Percentiles rank a stretch among this genome's conserved stretches.
phyloP scores from a whole-genome alignment of 2,329 filamentous ascomycete species.

The Paecilomyces variotii region DNA sequence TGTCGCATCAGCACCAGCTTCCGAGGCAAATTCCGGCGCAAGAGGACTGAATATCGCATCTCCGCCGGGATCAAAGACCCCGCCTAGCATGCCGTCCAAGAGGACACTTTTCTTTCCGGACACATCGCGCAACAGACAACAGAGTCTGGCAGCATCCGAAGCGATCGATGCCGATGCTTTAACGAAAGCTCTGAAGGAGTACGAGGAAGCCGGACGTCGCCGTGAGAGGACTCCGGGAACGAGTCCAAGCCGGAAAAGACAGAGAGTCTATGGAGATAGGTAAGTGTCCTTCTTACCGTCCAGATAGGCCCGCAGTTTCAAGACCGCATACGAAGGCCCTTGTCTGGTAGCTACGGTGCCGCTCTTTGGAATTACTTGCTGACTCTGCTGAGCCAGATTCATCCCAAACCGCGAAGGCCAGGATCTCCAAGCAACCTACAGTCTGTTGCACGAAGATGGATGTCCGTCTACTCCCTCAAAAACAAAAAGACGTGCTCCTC shows the following conservation, averaged over 20 bases:
- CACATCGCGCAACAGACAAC: slow-evolving; percentile 16
- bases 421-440: slow-evolving; percentile 89
- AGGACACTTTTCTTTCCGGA: slow-evolving; percentile 36
- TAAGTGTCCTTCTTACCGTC: slow-evolving; percentile 27
- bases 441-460: slow-evolving; percentile 80
- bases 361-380: background rate
- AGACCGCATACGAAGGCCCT: background rate
- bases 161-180: slow-evolving; percentile 53
- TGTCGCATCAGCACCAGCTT: slow-evolving; percentile 1
- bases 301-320: background rate
- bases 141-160: slow-evolving; percentile 35
- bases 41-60: slow-evolving; percentile 32
- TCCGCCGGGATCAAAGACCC: slow-evolving; percentile 53
- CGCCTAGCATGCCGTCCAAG: slow-evolving; percentile 45
- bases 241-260: slow-evolving; percentile 61
- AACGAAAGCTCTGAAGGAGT: slow-evolving; percentile 53
- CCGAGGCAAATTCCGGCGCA: slow-evolving; percentile 1
- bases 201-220: slow-evolving; percentile 51
- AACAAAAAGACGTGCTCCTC: slow-evolving; percentile 73
- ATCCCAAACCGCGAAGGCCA: slow-evolving; percentile 91
- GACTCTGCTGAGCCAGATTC: slow-evolving; percentile 53
- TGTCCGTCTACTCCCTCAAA: slow-evolving; percentile 87
- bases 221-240: slow-evolving; percentile 55
- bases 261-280: slow-evolving; percentile 58
- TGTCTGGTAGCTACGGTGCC: background rate